These are phyloP conservation scores for Ustilago crameri DNA, from an alignment of 1,284 basidiomycete species.

Conservation along the genomic window DNA sequence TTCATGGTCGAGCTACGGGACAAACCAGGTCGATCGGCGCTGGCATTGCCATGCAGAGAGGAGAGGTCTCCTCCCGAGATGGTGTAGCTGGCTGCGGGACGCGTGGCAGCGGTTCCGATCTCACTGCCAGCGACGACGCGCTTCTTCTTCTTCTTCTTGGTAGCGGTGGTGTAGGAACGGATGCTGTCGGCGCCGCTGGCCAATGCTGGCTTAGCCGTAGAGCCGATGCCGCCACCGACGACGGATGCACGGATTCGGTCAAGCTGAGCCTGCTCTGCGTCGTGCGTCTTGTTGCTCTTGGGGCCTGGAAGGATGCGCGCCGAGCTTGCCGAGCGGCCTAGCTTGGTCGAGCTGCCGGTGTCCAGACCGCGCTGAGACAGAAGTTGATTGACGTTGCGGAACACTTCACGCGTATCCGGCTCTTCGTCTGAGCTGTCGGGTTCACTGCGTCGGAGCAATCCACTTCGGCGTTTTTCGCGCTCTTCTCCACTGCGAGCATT, in stretches of 20 bases:
- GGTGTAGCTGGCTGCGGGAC: conserved; percentile 43
- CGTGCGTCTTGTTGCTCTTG: conserved; percentile 39
- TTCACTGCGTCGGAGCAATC: conserved; percentile 29
- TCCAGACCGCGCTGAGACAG: conserved; percentile 43
- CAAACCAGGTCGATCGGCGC: conserved; percentile 26
- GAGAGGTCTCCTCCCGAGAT: conserved; percentile 51
- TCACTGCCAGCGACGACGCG: conserved; percentile 56
- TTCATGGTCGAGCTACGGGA: conserved; percentile 47
- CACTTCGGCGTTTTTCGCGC: conserved; percentile 17
- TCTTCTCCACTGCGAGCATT: conserved; percentile 30
- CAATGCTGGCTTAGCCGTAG: conserved; percentile 9
- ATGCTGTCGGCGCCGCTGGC: conserved; percentile 36
- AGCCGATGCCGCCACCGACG: conserved; percentile 54
- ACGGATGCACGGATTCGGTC: conserved; percentile 60
- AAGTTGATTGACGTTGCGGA: conserved; percentile 60
- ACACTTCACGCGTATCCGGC: conserved; percentile 46
- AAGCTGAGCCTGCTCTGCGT: conserved; percentile 39
- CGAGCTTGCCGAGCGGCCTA: conserved; percentile 32
- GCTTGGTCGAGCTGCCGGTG: conserved; percentile 47
- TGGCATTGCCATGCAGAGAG: conserved; percentile 27
- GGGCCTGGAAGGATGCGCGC: conserved; percentile 57
- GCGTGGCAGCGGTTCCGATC: conserved; percentile 59
- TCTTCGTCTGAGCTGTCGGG: conserved; percentile 61
- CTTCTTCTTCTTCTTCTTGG: conserved; percentile 58
- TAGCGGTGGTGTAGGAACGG: conserved; percentile 30